Base-by-base conservation (phyloP, 2,329 filamentous ascomycete species). In the Pseudogymnoascus sp. region DNA sequence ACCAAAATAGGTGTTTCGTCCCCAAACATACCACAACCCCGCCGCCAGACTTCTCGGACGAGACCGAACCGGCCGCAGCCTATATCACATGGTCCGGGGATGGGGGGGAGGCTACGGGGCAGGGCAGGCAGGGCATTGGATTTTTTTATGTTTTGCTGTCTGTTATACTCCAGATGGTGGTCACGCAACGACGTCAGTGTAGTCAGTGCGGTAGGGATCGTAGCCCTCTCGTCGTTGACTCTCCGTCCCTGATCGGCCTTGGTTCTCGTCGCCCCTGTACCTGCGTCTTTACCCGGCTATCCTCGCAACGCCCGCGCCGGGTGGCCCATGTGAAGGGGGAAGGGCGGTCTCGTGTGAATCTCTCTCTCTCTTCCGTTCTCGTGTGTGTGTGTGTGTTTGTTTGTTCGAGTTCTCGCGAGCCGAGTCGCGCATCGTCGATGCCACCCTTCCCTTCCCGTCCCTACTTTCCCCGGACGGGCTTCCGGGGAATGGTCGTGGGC, bases 171-270 rank as follows among this genome's bases (percentile, higher is more conserved):
- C 15, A 6, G 37, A 2, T 38, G 37, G 7, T 38, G 37, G n/a
- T 38, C 37, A 39, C 38, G 38, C 15, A 39, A 39, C 38, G 38
- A 20, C 38, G 38, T 39, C 38, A 39, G 38, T 39, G 15, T 15
- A 15, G 6, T 11, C 8, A 25, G 22, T 25, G 22, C 22, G 22
- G 38, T 8, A 39, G 47, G 47, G 28, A 53, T 35, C 28, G 47
- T 53, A 37, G 11, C 5, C 35, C 14, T 7, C 30, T 7, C 30
- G 8, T 15, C 15, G 22, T 53, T 33, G 28, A 53, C 47, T 53
- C 28, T 53, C 47, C 47, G 28, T 53, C 47, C 47, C 28, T 53
- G 47, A 53, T 53, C 47, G 47, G 47, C 47, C 39, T 18, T 12
- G n/a, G 22, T 25, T 25, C 39, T 6, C 5, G 12, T 6, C 35